These are phyloP conservation scores for Extremus antarcticus DNA, from an alignment of 495 filamentous ascomycete species.

Conservation along the genomic window DNA sequence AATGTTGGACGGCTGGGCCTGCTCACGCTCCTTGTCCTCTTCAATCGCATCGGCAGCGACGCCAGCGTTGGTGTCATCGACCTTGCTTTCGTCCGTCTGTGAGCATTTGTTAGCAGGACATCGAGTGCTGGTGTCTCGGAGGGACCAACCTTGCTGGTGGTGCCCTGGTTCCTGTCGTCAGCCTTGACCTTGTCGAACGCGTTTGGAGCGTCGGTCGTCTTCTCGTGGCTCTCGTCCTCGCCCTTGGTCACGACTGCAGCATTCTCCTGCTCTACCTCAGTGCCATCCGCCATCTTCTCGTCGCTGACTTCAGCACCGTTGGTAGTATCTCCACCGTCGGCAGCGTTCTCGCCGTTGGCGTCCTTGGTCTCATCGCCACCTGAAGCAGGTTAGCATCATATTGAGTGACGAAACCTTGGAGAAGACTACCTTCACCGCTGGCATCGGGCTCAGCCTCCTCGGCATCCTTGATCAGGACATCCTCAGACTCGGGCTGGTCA, in stretches of 20 bases:
- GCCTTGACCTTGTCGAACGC: conserved; percentile 16
- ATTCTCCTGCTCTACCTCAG: neutral
- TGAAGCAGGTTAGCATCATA: neutral
- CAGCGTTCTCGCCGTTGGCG: neutral
- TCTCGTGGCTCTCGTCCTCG: neutral
- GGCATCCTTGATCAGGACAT: conserved; percentile 1
- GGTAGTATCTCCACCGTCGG: neutral
- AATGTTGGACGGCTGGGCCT: conserved; percentile 55
- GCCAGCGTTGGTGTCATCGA: conserved; percentile 1
- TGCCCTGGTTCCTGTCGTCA: conserved; percentile 11
- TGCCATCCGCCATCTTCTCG: conserved; percentile 1
- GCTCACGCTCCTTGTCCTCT: conserved; percentile 38
- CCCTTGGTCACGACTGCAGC: conserved; percentile 4
- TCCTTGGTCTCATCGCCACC: neutral
- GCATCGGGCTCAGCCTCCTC: neutral
- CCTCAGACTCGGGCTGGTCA: conserved; percentile 2
- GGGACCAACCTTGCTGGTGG: conserved; percentile 13
- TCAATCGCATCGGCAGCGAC: conserved; percentile 20
- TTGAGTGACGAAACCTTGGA: neutral
- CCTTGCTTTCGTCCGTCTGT: conserved; percentile 5
- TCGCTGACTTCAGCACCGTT: neutral
- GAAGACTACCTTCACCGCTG: neutral
- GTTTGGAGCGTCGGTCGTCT: conserved; percentile 4
- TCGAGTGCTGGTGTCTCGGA: no score
- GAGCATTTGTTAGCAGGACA: neutral